phyloP scores from a whole-genome alignment of 176 grass and related monocot species.

The Alloteropsis semialata region DNA sequence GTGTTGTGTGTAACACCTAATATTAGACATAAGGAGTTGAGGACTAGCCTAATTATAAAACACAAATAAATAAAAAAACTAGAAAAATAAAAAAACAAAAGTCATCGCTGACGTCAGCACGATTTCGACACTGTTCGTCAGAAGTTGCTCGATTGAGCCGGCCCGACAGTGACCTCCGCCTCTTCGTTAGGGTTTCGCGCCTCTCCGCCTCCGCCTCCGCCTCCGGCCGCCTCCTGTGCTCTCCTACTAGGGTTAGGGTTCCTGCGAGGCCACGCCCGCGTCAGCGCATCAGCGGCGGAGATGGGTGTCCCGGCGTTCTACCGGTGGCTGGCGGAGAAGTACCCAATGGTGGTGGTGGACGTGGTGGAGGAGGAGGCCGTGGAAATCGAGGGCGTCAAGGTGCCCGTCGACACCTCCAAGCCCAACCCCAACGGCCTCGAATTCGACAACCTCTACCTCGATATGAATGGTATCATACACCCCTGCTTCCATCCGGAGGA shows the following conservation, averaged over 20 bases:
- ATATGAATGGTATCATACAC: constrained; percentile 59
- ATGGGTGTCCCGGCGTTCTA: constrained; percentile 98
- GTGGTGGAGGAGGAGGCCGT: constrained; percentile 87
- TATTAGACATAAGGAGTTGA: too few relatives aligned
- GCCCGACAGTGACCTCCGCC: neutral
- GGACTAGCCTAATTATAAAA: too few relatives aligned
- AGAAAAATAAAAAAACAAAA: too few relatives aligned
- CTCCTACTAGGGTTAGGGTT: constrained; percentile 44
- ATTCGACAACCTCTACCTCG: constrained; percentile 59
- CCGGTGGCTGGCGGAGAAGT: constrained; percentile 98
- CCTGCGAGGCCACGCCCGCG: neutral
- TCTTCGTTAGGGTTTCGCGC: constrained; percentile 43
- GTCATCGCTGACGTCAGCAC: neutral
- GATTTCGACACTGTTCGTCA: neutral
- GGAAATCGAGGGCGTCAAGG: constrained; percentile 81
- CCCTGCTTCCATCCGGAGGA: constrained; percentile 63
- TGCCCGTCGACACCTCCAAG: constrained; percentile 85
- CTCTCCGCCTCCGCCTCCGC: neutral
- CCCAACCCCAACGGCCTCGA: constrained; percentile 82
- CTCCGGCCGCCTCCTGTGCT: neutral
- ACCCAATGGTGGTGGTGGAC: constrained; percentile 95
- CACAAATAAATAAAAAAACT: too few relatives aligned
- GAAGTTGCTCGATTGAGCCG: neutral
- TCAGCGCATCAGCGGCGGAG: neutral
- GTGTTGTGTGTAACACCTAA: too few relatives aligned